Conservation (phyloP, 2,329 filamentous ascomycete genomes). For the Arthrobotrys sinensis region DNA sequence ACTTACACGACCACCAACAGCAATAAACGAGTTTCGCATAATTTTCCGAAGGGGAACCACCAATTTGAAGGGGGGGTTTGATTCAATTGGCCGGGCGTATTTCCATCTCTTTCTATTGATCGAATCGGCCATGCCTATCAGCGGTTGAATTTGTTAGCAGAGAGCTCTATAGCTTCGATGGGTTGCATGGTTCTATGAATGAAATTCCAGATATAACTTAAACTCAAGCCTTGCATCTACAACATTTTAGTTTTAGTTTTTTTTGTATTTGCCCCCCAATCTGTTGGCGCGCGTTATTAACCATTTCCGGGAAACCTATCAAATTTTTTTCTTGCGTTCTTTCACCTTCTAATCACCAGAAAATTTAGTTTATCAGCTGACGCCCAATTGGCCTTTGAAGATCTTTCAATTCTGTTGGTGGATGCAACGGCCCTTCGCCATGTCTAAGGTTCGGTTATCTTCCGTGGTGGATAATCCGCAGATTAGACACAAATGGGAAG, state of each 20-base stretch:
- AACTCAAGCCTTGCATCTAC: slow-evolving; percentile 1
- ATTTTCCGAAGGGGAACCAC: slow-evolving; percentile 40
- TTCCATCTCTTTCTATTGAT: not conserved
- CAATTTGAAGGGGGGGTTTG: not conserved
- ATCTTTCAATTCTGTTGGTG: slow-evolving; percentile 19
- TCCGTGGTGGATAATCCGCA: slow-evolving; percentile 53
- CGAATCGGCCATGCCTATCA: slow-evolving; percentile 13
- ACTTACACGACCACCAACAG: slow-evolving; percentile 44
- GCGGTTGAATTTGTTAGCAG: slow-evolving; percentile 14
- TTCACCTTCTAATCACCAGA: not conserved
- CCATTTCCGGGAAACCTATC: slow-evolving; percentile 44
- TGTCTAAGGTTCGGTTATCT: slow-evolving; percentile 60
- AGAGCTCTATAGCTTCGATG: not conserved
- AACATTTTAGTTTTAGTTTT: not conserved
- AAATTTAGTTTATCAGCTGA: slow-evolving; percentile 52
- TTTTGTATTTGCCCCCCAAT: slow-evolving; percentile 14
- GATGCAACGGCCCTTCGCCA: slow-evolving; percentile 56
- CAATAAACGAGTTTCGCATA: slow-evolving; percentile 49
- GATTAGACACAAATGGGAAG: slow-evolving; percentile 22
- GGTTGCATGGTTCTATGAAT: too few relatives aligned
- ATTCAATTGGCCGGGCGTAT: slow-evolving; percentile 1
- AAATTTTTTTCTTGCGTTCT: slow-evolving; percentile 11
- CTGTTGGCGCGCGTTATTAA: slow-evolving; percentile 61
- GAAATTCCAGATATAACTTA: not conserved
- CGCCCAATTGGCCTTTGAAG: slow-evolving; percentile 45